A percentile compares a stretch with the other conserved stretches of the same genome.
Conservation (phyloP, 2,329 filamentous ascomycete species). For the Trichoderma sp. region DNA sequence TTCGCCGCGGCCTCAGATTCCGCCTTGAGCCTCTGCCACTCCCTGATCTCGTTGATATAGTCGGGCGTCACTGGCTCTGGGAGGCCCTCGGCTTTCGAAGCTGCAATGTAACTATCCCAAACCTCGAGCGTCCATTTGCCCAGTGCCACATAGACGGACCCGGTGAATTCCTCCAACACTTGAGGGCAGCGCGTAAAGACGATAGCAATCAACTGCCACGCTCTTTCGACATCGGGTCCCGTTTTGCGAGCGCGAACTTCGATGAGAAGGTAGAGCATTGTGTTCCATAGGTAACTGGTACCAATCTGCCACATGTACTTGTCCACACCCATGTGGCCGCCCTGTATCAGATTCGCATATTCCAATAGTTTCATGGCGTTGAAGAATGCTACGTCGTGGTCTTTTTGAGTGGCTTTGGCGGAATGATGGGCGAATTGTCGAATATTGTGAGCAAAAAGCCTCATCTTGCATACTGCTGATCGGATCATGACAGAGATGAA, state of each 20-base stretch:
- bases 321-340: background rate
- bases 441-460: background rate
- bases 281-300: slow-evolving; percentile 12
- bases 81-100: background rate
- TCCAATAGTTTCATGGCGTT: slow-evolving; percentile 11
- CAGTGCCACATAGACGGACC: background rate
- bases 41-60: background rate
- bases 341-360: background rate
- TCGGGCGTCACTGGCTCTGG: background rate
- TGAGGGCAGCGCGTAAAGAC: background rate
- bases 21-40: background rate
- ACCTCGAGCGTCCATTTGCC: slow-evolving; percentile 10
- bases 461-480: slow-evolving; percentile 4
- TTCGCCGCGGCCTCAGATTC: background rate
- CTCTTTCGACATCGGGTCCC: background rate
- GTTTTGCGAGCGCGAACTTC: background rate
- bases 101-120: background rate
- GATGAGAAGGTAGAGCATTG: slow-evolving; percentile 11
- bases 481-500: background rate
- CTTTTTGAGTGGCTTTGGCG: background rate
- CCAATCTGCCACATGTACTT: slow-evolving; percentile 14
- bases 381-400: background rate
- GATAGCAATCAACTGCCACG: background rate
- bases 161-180: background rate
- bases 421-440: slow-evolving; percentile 1